phyloP scores from a whole-genome alignment of 202 grass and related monocot species.

The Schoenoplectus triqueter region DNA sequence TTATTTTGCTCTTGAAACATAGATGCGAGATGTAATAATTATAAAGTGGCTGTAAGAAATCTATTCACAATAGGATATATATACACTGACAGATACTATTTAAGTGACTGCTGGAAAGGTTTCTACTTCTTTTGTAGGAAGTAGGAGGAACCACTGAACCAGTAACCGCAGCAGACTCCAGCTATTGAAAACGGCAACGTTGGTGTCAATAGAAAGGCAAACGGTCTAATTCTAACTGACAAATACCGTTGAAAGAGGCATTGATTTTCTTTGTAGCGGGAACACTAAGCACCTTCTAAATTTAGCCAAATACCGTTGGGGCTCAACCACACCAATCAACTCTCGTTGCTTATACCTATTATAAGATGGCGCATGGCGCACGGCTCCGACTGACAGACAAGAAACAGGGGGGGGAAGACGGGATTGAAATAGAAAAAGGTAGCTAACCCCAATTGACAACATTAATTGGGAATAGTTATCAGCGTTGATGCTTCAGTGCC shows the following conservation, averaged over 20 bases:
- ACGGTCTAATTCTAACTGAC: slow-evolving; percentile 9
- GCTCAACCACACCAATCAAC: slow-evolving; percentile 8
- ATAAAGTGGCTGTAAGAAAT: no score
- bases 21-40: no score
- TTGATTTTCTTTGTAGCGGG: background rate
- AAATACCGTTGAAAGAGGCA: background rate
- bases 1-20: no score
- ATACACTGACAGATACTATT: no score
- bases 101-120: no score
- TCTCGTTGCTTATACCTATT: slow-evolving; percentile 17
- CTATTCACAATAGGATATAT: no score
- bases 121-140: no score
- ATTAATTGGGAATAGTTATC: slow-evolving; percentile 38
- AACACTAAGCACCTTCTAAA: slow-evolving; percentile 23
- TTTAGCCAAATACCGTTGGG: slow-evolving; percentile 33
- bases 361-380: slow-evolving; percentile 15
- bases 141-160: no score
- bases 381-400: background rate
- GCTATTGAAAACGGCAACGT: no score
- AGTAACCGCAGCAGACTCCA: no score
- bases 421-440: slow-evolving; percentile 32
- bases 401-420: slow-evolving; percentile 12
- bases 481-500: slow-evolving; percentile 21
- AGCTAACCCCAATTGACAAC: slow-evolving; percentile 34
- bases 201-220: background rate